Base-by-base conservation (phyloP, 2,329 filamentous ascomycete genomes). In the Talaromyces sp. region DNA sequence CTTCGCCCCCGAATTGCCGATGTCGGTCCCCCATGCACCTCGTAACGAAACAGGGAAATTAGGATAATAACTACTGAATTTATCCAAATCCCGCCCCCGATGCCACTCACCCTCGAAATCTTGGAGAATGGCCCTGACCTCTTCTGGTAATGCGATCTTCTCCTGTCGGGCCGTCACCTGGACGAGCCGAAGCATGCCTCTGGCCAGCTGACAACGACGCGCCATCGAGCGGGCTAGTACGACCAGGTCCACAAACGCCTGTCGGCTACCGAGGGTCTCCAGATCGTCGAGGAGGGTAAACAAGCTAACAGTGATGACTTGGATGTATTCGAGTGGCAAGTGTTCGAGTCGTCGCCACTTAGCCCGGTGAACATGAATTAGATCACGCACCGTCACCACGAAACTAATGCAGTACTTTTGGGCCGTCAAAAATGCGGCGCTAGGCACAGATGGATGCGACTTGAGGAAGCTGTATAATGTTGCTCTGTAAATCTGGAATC, bases 101-200 rank as follows among this genome's bases (percentile, higher is more conserved):
- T 43, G 11, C 59, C 59, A 61, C 27, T 58, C 59, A 13, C 32
- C n/a, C 51, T 61, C 59, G 57, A 61, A 61, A 4, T 61, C 59
- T 13, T 61, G 41, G 3, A 55, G 54, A 19, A 61, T 35, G 14
- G 31, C 38, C 17, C 41, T 29, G 24, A 51, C 55, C 46, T 61
- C 59, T 10, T 55, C 55, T 10, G 59, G 59, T n/a, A 61, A 26
- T 21, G 41, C n/a, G 21, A 61, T 61, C 5, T 55, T 58, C 26
- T 61, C 55, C 38, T 58, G 51, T 27, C 59, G 55, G 10, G 55
- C 59, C 17, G 59, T 58, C n/a, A 61, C 17, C 24, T 61, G 59
- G 7, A 61, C 51, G 3, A 61, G 55, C 11, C 59, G 51, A 5
- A 61, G 41, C 43, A 61, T 61, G 27, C 59, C 59, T 49, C 55